Evolutionary conservation across 768 basidiomycete genomes (phyloP), one percentile per base, ranked within the genome.

Genomic region (Lentinula sp.): DNA sequence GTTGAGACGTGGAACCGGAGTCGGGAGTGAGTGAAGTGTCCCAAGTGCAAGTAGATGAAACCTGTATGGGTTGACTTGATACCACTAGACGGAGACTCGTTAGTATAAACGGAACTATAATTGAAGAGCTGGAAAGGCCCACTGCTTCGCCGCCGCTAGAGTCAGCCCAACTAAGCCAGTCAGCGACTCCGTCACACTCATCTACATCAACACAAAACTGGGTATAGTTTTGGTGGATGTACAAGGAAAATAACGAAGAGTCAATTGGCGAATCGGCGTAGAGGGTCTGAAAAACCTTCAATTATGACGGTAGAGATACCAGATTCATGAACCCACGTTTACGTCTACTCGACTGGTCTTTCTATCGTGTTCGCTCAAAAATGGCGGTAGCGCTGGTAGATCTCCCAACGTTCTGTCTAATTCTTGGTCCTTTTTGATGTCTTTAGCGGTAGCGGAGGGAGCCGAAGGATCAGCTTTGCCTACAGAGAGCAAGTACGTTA

Each of bases 141-240:
- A 88, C 89, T 50, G 79, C 76, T 70, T 85, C 85, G 10, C 84
- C 84, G 4, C 82, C 83, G 63, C 84, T 83, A 1, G 81, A 80
- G 67, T 95, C 93, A 9, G 85, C 76, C 81, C 84, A 87, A 64
- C 92, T 94, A 61, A 95, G 71, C 75, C 84, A 86, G 49, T 93
- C 93, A 7, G 83, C 78, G 11, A 94, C 70, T 2, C 79, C 82
- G 4, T 81, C 82, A 65, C 85, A 87, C 56, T 98, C 80, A 6
- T 94, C 91, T 4, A 94, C 71, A 40, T 88, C 84, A 45, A 80
- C 76, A 68, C 91, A 95, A 68, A 92, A 98, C 60, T 88, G 87
- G 0, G 88, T 81, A 65, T 95, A 93, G 69, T 97, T 98, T 71
- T 98, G 95, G 65, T 99, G 97, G 8, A 95, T 79, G 69, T 98